Conservation (phyloP, 2,329 filamentous ascomycete species). For the Talaromyces piceae region DNA sequence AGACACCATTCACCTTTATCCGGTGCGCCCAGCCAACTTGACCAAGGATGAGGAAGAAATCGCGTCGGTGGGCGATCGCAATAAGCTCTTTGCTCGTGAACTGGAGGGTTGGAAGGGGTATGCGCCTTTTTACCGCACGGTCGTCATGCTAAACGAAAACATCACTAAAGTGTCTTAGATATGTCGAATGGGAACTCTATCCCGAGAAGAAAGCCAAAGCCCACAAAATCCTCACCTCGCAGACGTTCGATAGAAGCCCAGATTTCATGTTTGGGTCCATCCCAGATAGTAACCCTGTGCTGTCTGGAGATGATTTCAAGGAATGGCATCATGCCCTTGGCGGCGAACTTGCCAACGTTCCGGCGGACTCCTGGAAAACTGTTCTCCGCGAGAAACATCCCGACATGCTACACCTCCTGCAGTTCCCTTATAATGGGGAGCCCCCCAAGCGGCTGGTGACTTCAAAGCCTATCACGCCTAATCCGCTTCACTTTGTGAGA, state of each 20-base stretch:
- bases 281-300: constrained; percentile 51
- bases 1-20: neutral
- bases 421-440: constrained; percentile 60
- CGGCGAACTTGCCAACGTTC: constrained; percentile 39
- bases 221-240: constrained; percentile 46
- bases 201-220: constrained; percentile 59
- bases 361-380: constrained; percentile 52
- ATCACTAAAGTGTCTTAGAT: no score
- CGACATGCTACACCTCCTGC: constrained; percentile 55
- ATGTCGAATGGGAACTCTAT: constrained; percentile 64
- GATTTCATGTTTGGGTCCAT: constrained; percentile 52
- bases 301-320: constrained; percentile 52
- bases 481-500: constrained; percentile 58
- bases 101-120: neutral
- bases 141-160: no score
- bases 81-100: neutral
- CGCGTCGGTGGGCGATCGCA: neutral
- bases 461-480: constrained; percentile 51
- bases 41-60: neutral
- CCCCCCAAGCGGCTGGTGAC: constrained; percentile 53
- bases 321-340: constrained; percentile 51
- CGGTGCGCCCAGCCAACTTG: neutral
- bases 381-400: constrained; percentile 52
- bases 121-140: no score
- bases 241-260: constrained; percentile 44